Base-by-base conservation (phyloP, 768 basidiomycete species). In the Mycena leptocephala region DNA sequence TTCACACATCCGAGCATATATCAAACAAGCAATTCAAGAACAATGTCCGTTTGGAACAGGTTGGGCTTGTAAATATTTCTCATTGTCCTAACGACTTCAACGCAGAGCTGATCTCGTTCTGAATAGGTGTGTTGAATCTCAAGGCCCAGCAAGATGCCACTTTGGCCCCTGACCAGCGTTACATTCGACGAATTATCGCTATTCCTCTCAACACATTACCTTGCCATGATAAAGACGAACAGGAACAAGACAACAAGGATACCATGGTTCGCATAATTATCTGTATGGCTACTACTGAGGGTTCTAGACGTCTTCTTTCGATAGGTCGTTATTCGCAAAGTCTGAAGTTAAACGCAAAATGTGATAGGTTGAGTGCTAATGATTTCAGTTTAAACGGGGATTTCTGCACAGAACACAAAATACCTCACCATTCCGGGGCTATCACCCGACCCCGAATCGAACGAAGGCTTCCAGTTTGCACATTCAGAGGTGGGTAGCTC, bases 201-300 rank as follows among this genome's bases (percentile, higher is more conserved):
- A 66, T 76, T 14, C 41, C 30, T 20, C 24, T 39, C 10, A 63
- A 56, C 1, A 41, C 62, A 9, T 24, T 22, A 7, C 59, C 73
- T 55, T 51, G 70, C 11, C 70, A 75, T 48, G 78, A 77, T 2
- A 67, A 75, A 14, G 66, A 56, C 14, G 66, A 68, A 70, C 62
- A 74, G 20, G 68, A 63, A 48, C n/a, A n/a, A n/a, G 32, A 39
- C 30, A 26, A n/a, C 2, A 55, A 51, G 2, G 55, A 39, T 24
- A 53, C 67, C 24, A 11, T 39, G 13, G 16, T 83, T 10, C 78
- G 78, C 9, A 77, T 82, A 9, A 70, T 80, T 16, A 70, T 83
- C n/a, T 83, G 82, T 65, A 83, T 83, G 81, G 76, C 62, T 39
- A 14, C 43, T 20, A 6, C 18, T 6, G 43, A 14, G 18, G 43